phyloP scores from a whole-genome alignment of 192 early-diverging fungal genomes.

The Linnemannia elongata region DNA sequence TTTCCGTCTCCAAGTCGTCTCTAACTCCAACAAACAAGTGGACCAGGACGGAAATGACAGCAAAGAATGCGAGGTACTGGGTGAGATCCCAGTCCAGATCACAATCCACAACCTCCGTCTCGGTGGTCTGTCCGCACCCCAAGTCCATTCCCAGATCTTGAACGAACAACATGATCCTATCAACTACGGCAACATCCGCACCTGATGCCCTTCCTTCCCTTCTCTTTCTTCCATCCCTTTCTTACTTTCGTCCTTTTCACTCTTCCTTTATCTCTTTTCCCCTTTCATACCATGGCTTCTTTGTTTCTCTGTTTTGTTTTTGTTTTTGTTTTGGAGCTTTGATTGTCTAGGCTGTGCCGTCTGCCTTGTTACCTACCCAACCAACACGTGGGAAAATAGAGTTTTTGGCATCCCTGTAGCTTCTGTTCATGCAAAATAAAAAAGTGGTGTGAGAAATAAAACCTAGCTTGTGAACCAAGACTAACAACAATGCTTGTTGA shows the following conservation, averaged over 20 bases:
- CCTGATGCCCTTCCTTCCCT: background rate
- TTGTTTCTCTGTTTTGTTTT: background rate
- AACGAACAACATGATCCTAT: constrained; percentile 13
- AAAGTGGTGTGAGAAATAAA: background rate
- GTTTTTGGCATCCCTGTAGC: too few species aligned
- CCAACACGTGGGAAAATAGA: background rate
- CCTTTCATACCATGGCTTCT: background rate
- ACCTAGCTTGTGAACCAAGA: background rate
- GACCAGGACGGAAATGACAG: too few species aligned
- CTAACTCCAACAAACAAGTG: background rate
- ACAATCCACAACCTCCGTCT: constrained; percentile 23
- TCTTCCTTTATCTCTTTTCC: background rate
- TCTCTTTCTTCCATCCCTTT: background rate
- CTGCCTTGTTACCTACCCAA: background rate
- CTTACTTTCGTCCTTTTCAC: background rate
- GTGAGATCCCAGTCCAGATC: constrained; percentile 33
- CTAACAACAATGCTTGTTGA: too few species aligned
- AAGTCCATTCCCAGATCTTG: background rate
- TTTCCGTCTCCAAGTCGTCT: constrained; percentile 17
- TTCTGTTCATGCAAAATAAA: background rate
- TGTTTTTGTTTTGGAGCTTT: background rate
- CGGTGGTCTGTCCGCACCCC: constrained; percentile 18
- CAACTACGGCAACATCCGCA: constrained; percentile 36
- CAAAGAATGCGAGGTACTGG: background rate
- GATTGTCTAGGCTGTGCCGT: background rate